These are phyloP conservation scores for Serendipita vermifera DNA, from an alignment of 768 basidiomycete species.

Conservation along the genomic window DNA sequence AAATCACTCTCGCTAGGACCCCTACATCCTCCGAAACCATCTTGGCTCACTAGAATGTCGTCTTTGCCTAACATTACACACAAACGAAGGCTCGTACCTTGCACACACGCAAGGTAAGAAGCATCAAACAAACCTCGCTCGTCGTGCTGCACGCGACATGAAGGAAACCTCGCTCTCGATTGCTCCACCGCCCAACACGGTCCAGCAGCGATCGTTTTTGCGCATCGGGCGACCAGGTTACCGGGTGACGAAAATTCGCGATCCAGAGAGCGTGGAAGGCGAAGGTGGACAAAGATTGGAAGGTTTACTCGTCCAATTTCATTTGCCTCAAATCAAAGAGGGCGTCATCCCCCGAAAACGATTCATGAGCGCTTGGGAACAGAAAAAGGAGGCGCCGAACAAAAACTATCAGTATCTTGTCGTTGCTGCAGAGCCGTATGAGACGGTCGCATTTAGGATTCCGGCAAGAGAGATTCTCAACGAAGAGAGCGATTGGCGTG, in stretches of 20 bases:
- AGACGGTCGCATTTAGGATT: slow-evolving; percentile 98
- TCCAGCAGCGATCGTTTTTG: slow-evolving; percentile 88
- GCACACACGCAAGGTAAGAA: slow-evolving; percentile 99
- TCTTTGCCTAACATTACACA: slow-evolving; percentile 92
- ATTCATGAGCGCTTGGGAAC: slow-evolving; percentile 98
- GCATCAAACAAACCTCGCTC: slow-evolving; percentile 95
- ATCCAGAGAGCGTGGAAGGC: slow-evolving; percentile 66
- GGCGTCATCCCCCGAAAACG: slow-evolving; percentile 73
- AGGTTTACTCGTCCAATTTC: slow-evolving; percentile 95
- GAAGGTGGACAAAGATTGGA: slow-evolving; percentile 33
- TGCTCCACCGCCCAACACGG: slow-evolving; percentile 55
- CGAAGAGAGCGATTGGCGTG: slow-evolving; percentile 66
- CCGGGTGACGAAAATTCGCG: slow-evolving; percentile 92
- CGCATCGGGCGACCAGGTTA: slow-evolving; percentile 96
- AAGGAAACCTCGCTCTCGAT: slow-evolving; percentile 89
- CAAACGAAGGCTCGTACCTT: slow-evolving; percentile 98
- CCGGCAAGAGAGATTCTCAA: slow-evolving; percentile 94
- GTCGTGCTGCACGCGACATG: slow-evolving; percentile 92
- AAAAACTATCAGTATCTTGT: slow-evolving; percentile 96
- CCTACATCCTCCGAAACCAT: slow-evolving; percentile 97
- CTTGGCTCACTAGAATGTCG: slow-evolving; percentile 97
- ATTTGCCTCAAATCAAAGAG: slow-evolving; percentile 84
- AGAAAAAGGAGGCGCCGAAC: slow-evolving; percentile 88
- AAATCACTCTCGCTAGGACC: slow-evolving; percentile 47
- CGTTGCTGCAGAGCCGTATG: slow-evolving; percentile 98